Base-by-base conservation (phyloP, 2,329 filamentous ascomycete genomes). In the Tricladium varicosporioides region DNA sequence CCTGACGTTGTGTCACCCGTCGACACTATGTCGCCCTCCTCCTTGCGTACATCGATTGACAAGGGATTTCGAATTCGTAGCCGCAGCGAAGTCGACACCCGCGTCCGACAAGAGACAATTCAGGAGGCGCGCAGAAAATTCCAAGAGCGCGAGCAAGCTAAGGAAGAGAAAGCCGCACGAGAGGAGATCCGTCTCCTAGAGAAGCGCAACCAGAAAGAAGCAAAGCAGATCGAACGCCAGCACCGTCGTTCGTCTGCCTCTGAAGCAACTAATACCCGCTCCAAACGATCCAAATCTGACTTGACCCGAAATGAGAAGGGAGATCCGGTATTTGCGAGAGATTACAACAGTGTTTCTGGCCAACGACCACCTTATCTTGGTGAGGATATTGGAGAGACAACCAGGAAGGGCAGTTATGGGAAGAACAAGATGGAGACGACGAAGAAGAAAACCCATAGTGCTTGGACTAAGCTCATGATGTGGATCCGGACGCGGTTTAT, bases 391-490 rank as follows among this genome's bases (percentile, higher is more conserved):
- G 53, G 51, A 2, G 60, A 60, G 7, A 47, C 45, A 11, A 31
- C 18, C 42, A 22, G 48, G 54, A 27, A 27, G 22, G 22, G 22
- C 4, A 27, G 22, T 7, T 27, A 27, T 27, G 43, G 57, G 40
- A 57, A 53, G 19, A 31, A 50, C 36, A 48, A 43, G 2, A 46
- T 45, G 32, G 56, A 58, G 1, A 52, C 46, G 15, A 63, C 67
- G 9, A 87, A 86, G 74, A 78, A 76, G 63, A 83, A 80, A 73
- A 87, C 83, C 1, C 81, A 82, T 59, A 76, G 80, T 60, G 78
- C 82, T 42, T 87, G 84, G 83, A 84, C 80, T 7, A 78, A 78
- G 18, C 86, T 87, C 63, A 75, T 87, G 51, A 75, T 87, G 54
- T 87, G 84, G 84, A 69, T 87, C 22, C 76, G 83, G 58, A 87